phyloP scores from a whole-genome alignment of 2,329 filamentous ascomycete species.

The Pseudogymnoascus sp. region DNA sequence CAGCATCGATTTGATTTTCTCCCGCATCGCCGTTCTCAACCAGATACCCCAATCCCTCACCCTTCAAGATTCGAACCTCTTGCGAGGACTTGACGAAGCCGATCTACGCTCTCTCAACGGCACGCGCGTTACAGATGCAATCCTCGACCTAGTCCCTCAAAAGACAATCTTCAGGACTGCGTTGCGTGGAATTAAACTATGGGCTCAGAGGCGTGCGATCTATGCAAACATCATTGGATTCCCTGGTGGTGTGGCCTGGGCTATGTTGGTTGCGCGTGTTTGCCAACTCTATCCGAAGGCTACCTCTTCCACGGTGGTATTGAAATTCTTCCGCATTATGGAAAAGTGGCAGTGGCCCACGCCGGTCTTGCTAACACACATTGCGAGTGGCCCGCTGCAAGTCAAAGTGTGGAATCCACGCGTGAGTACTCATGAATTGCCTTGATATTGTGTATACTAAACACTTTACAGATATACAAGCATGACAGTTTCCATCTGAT shows the following conservation, averaged over 20 bases:
- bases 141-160: slow-evolving; percentile 81
- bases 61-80: slow-evolving; percentile 73
- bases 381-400: slow-evolving; percentile 73
- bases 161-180: slow-evolving; percentile 84
- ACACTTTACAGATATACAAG: slow-evolving; percentile 16
- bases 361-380: slow-evolving; percentile 82
- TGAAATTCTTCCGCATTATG: slow-evolving; percentile 93
- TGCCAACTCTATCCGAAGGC: slow-evolving; percentile 95
- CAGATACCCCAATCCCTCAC: slow-evolving; percentile 67
- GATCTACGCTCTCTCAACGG: slow-evolving; percentile 89
- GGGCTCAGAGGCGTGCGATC: slow-evolving; percentile 86
- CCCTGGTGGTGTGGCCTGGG: slow-evolving; percentile 94
- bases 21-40: slow-evolving; percentile 61
- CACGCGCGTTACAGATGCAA: slow-evolving; percentile 89
- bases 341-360: slow-evolving; percentile 88
- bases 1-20: slow-evolving; percentile 91
- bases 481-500: slow-evolving; percentile 78
- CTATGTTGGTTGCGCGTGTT: slow-evolving; percentile 91
- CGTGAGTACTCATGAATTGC: slow-evolving; percentile 39
- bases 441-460: slow-evolving; percentile 18
- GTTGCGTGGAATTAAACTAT: slow-evolving; percentile 87
- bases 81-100: slow-evolving; percentile 79
- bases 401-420: slow-evolving; percentile 93
- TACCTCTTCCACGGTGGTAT: slow-evolving; percentile 77
- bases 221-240: slow-evolving; percentile 97